Base-by-base conservation (phyloP, 176 grass and related monocot species). In the Avena atlantica region DNA sequence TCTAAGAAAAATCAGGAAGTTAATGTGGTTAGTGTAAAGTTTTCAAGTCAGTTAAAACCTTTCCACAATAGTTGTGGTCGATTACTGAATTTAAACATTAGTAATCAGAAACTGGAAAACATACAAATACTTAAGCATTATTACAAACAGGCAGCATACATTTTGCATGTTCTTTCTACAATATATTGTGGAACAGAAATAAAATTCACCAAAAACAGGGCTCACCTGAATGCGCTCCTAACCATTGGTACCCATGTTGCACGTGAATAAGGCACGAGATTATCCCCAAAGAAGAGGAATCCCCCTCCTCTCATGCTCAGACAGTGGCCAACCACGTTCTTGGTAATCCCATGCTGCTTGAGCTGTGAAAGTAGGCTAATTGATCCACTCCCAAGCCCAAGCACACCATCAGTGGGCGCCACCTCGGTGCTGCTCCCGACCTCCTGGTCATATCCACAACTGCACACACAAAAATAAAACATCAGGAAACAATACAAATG, bases 241-340 rank as follows among this genome's bases (percentile, higher is more conserved):
- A 60, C 88, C 92, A 96, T 91, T 16, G 93, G 92, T 25, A 80
- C 85, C 96, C 96, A 98, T 12, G 86, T 91, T 58, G 88, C 89
- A 65, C 55, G 90, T 47, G 88, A 86, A 21, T 87, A 91, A 47
- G 92, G 96, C 73, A 98, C 93, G 63, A 94, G 65, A 89, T 94
- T 87, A 74, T 98, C 96, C 29, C 96, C 96, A 71, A 98, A 96
- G 90, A 98, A 95, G 79, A 98, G 91, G 82, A 91, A 98, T 13
- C 96, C 96, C n/a, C 92, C 93, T 29, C 90, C 92, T 77, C 73
- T 95, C 11, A 81, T 63, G 68, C 96, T 90, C 24, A 98, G 96
- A 82, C 96, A 98, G 59, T 98, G 96, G 42, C 93, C 96, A 70
- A 98, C 79, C 50, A 98, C 96, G 15, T 98, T 98, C 83, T 91